These are phyloP conservation scores for Eucalyptus pumila DNA, from an alignment of 345 rosid species.

Conservation along the genomic window DNA sequence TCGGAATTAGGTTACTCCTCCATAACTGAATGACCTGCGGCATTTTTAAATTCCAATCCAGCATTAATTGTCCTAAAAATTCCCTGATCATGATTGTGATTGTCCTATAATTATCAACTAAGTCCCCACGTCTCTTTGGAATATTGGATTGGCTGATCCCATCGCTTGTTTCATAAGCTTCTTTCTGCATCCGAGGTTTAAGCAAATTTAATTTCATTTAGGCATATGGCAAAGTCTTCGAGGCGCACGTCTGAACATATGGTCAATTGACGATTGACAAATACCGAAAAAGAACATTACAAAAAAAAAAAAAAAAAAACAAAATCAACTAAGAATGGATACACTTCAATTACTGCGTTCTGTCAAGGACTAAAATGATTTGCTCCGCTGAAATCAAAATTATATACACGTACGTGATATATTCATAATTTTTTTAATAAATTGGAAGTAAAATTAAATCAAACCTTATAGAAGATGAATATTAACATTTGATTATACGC, in stretches of 20 bases:
- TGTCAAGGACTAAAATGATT: neutral
- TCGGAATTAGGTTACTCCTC: neutral
- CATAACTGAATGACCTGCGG: neutral
- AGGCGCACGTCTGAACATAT: neutral
- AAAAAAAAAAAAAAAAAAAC: neutral
- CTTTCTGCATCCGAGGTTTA: neutral
- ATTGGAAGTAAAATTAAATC: neutral
- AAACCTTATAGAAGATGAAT: neutral
- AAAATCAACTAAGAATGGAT: neutral
- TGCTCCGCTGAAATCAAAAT: neutral
- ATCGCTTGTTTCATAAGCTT: neutral
- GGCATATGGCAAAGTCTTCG: neutral
- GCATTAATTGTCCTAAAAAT: neutral
- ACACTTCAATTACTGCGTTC: neutral
- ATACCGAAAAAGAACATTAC: neutral
- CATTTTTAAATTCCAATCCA: neutral
- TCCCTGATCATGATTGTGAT: neutral
- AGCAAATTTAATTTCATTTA: neutral
- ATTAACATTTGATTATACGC: neutral
- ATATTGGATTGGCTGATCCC: neutral
- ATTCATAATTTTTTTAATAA: neutral
- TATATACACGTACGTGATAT: neutral
- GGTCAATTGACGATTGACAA: neutral
- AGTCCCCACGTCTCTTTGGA: neutral
- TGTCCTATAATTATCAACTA: neutral